These are phyloP conservation scores for Epichloe sibirici DNA, from an alignment of 2,329 filamentous ascomycete species.

Conservation along the genomic window DNA sequence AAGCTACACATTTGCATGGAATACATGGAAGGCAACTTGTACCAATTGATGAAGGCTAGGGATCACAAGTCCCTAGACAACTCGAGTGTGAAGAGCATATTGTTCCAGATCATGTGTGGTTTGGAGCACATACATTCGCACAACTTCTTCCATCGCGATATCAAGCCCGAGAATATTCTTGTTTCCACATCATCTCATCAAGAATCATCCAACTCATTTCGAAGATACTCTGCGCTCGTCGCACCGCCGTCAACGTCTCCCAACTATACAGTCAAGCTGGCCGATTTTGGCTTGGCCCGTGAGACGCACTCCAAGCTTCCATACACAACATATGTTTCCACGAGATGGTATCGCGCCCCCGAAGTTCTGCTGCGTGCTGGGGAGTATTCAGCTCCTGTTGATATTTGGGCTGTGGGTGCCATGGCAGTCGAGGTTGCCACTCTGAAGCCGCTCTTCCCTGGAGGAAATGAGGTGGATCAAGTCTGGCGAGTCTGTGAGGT, in stretches of 20 bases:
- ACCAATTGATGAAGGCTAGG: constrained; percentile 96
- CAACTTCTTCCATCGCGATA: constrained; percentile 96
- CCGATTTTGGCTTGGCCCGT: constrained; percentile 92
- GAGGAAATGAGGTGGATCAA: constrained; percentile 96
- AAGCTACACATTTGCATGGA: constrained; percentile 98
- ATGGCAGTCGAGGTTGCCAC: constrained; percentile 99
- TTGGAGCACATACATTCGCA: constrained; percentile 96
- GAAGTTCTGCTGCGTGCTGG: constrained; percentile 89
- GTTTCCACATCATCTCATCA: constrained; percentile 81
- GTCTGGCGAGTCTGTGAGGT: constrained; percentile 99
- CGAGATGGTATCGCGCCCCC: constrained; percentile 92
- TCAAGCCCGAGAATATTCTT: constrained; percentile 97
- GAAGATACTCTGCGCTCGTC: constrained; percentile 83
- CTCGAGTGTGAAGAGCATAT: constrained; percentile 88
- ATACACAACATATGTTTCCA: constrained; percentile 97
- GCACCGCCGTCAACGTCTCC: constrained; percentile 92
- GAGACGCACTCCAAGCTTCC: constrained; percentile 94
- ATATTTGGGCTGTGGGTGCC: constrained; percentile 96
- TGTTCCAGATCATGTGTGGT: constrained; percentile 93
- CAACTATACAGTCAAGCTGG: constrained; percentile 93
- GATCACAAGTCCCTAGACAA: constrained; percentile 91
- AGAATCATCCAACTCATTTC: constrained; percentile 75
- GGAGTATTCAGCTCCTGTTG: constrained; percentile 93
- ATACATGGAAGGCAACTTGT: constrained; percentile 98
- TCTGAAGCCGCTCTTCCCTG: constrained; percentile 90